Evolutionary conservation across 495 filamentous ascomycete species (phyloP).

Genomic region (Pyrenopolyporus hunteri): DNA sequence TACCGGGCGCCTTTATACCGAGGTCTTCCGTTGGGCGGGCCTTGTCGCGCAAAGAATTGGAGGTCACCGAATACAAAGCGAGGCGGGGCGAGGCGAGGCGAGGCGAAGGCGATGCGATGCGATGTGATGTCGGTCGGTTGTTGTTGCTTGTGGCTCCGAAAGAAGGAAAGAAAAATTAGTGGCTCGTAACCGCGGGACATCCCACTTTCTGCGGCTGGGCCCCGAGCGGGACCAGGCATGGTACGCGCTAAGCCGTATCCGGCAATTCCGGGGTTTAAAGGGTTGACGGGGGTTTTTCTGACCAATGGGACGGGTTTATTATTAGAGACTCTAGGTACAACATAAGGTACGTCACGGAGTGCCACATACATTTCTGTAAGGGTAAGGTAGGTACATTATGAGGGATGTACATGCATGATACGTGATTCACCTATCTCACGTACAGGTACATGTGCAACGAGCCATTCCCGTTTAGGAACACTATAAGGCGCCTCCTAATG

Average conservation of each 20-base stretch:
- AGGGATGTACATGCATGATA: not conserved
- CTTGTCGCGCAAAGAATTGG: constrained; percentile 1
- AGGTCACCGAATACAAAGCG: not conserved
- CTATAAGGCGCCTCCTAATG: not conserved
- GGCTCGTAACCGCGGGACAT: constrained; percentile 33
- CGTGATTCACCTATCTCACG: not conserved
- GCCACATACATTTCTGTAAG: too few relatives aligned
- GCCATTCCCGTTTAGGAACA: not conserved
- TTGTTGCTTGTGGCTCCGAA: constrained; percentile 12
- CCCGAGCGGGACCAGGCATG: constrained; percentile 23
- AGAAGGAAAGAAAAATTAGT: constrained; percentile 29
- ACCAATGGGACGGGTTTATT: constrained; percentile 15
- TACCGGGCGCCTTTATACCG: too few relatives aligned
- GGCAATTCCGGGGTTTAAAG: constrained; percentile 28
- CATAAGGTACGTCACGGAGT: constrained; percentile 1
- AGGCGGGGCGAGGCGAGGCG: not conserved
- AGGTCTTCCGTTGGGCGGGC: not conserved
- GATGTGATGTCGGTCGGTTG: constrained; percentile 33
- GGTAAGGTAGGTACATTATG: constrained; percentile 6
- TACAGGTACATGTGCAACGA: not conserved
- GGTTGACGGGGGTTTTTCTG: constrained; percentile 7
- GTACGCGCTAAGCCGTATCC: constrained; percentile 19
- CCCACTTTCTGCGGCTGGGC: constrained; percentile 32
- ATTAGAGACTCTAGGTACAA: constrained; percentile 5
- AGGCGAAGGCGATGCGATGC: constrained; percentile 6